Conservation (phyloP, 176 grass and related monocot species). For the Aegilops tauschii region DNA sequence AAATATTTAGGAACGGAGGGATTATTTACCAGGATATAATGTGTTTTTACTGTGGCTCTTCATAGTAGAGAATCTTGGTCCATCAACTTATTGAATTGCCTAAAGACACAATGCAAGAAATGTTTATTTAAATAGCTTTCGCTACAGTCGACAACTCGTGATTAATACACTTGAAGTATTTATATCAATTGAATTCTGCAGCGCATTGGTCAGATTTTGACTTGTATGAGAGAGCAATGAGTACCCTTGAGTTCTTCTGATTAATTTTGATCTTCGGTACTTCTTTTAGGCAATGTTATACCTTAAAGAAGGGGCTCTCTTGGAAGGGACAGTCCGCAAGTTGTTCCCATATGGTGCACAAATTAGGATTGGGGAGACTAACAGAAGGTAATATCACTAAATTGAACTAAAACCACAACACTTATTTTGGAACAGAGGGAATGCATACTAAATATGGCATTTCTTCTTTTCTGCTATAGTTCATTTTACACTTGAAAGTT, state of each 20-base stretch:
- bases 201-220: background rate
- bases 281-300: constrained; percentile 59
- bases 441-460: background rate
- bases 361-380: constrained; percentile 69
- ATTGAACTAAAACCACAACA: background rate
- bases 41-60: background rate
- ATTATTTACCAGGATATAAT: too few species aligned
- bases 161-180: background rate
- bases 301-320: constrained; percentile 76
- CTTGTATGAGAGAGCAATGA: background rate
- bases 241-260: background rate
- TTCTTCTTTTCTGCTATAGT: constrained; percentile 22
- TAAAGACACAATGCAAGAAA: background rate
- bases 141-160: background rate
- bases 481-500: background rate
- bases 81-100: background rate
- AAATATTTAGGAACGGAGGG: too few species aligned
- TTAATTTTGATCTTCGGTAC: background rate
- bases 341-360: constrained; percentile 84
- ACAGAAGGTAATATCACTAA: constrained; percentile 61
- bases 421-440: too few species aligned
- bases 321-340: constrained; percentile 73
- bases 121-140: background rate
- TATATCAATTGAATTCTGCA: background rate
- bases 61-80: background rate